phyloP scores from a whole-genome alignment of 192 early-diverging fungal genomes.

The Jimgerdemannia flammicorona region DNA sequence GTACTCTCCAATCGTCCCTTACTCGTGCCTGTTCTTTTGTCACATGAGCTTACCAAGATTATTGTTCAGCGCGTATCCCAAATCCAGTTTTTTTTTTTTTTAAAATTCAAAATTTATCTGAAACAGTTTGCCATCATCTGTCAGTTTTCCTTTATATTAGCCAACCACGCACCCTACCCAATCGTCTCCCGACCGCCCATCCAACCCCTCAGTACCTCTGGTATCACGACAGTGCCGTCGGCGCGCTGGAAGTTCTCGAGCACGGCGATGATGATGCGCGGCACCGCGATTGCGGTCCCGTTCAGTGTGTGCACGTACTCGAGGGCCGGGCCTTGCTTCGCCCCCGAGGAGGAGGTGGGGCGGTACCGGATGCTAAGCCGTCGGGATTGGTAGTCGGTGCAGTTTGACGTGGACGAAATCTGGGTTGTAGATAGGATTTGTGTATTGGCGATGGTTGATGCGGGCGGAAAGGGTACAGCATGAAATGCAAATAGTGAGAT shows the following conservation, averaged over 20 bases:
- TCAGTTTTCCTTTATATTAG: too few relatives aligned
- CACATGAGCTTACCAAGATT: too few relatives aligned
- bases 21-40: too few relatives aligned
- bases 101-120: not conserved
- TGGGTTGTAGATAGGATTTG: slow-evolving; percentile 11
- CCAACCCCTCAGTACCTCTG: slow-evolving; percentile 67
- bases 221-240: slow-evolving; percentile 70
- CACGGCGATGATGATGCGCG: slow-evolving; percentile 82
- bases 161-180: slow-evolving; percentile 7
- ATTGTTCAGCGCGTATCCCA: too few relatives aligned
- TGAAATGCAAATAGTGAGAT: too few relatives aligned
- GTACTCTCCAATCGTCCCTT: too few relatives aligned
- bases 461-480: too few relatives aligned
- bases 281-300: slow-evolving; percentile 90
- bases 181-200: slow-evolving; percentile 42
- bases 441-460: too few relatives aligned
- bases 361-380: slow-evolving; percentile 74
- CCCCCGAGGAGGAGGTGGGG: slow-evolving; percentile 22
- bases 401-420: slow-evolving; percentile 88
- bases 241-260: slow-evolving; percentile 77
- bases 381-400: slow-evolving; percentile 91
- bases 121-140: not conserved
- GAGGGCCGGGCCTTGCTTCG: not conserved
- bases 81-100: too few relatives aligned
- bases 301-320: slow-evolving; percentile 90